A percentile compares a stretch with the other conserved stretches of the same genome.
Conservation (phyloP, 139 green algal species). For the Tetradesmus lagerheimii region DNA sequence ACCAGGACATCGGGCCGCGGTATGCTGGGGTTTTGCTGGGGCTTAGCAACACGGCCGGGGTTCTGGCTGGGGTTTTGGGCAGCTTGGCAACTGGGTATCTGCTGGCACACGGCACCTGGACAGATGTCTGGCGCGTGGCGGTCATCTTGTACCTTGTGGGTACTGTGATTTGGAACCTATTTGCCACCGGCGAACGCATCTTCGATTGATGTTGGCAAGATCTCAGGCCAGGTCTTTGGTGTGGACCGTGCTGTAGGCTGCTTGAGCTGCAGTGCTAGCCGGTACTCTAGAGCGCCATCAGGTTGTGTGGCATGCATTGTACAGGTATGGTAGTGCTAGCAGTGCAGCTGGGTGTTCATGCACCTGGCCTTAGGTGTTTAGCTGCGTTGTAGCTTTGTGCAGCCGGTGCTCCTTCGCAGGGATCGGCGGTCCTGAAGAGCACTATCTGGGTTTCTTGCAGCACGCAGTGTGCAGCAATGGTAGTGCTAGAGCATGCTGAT, state of each 20-base stretch:
- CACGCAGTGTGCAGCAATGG: no score
- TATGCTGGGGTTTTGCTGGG: conserved; percentile 98
- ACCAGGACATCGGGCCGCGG: conserved; percentile 96
- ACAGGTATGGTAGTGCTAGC: no score
- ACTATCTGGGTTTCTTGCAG: no score
- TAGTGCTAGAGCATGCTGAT: no score
- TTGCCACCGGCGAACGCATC: conserved; percentile 90
- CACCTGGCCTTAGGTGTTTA: no score
- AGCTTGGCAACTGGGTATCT: conserved; percentile 93
- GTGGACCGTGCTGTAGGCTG: neutral
- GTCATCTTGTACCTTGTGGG: conserved; percentile 95
- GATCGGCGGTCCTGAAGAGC: no score
- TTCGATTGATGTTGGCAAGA: conserved; percentile 77
- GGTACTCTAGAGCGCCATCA: no score
- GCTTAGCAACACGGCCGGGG: conserved; percentile 96
- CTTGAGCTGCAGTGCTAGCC: neutral
- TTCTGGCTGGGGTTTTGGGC: conserved; percentile 95
- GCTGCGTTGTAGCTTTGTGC: no score
- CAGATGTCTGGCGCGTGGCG: conserved; percentile 89
- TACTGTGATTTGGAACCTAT: conserved; percentile 93
- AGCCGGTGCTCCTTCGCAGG: no score
- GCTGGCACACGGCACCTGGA: conserved; percentile 78
- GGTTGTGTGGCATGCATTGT: no score
- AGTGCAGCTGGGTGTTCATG: no score
- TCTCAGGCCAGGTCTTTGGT: neutral